phyloP scores from a whole-genome alignment of 2,329 filamentous ascomycete genomes.

The Alternaria brassicae region DNA sequence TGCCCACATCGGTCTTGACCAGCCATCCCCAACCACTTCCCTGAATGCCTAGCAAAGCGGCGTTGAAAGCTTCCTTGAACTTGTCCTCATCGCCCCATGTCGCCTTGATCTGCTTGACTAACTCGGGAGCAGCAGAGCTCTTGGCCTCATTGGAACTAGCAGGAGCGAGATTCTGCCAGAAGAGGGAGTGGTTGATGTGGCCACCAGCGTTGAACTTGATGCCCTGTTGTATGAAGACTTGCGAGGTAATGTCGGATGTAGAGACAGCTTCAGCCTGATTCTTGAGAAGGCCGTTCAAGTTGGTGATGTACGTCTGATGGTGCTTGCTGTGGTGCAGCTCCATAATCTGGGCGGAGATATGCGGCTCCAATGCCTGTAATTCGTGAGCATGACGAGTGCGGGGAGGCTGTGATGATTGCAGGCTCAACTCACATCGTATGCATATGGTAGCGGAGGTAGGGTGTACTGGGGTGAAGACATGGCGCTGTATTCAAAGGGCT shows the following conservation, averaged over 20 bases:
- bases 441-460: constrained; percentile 71
- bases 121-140: constrained; percentile 61
- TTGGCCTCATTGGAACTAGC: constrained; percentile 65
- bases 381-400: constrained; percentile 12
- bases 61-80: constrained; percentile 72
- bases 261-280: constrained; percentile 65
- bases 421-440: constrained; percentile 67
- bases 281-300: constrained; percentile 72
- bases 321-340: constrained; percentile 81
- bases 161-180: constrained; percentile 84
- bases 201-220: constrained; percentile 92
- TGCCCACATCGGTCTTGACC: constrained; percentile 68
- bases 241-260: constrained; percentile 66
- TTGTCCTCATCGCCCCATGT: constrained; percentile 72
- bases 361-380: constrained; percentile 70
- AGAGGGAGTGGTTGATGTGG: constrained; percentile 91
- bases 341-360: constrained; percentile 82
- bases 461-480: constrained; percentile 59
- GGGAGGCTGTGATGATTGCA: not conserved
- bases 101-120: constrained; percentile 67
- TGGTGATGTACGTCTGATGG: constrained; percentile 79
- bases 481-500: constrained; percentile 45
- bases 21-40: constrained; percentile 92
- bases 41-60: constrained; percentile 73
- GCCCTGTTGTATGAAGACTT: constrained; percentile 71